Conservation (phyloP, 1,284 basidiomycete genomes). For the Rhodotorula sp. region DNA sequence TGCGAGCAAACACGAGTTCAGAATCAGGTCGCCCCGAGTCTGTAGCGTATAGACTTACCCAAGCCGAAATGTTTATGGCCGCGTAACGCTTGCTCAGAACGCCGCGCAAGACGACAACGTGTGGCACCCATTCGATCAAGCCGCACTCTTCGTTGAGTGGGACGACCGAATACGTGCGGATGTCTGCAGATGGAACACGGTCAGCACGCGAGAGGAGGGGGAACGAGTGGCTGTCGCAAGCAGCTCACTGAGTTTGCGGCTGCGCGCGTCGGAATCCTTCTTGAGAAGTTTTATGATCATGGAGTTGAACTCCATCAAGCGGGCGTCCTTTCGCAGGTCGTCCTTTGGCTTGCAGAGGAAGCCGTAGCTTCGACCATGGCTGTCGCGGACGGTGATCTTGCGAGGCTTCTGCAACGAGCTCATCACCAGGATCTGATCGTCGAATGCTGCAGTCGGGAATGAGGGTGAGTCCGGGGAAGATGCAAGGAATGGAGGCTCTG, state of each 20-base stretch:
- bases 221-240: too few relatives aligned
- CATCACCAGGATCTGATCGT: conserved; percentile 88
- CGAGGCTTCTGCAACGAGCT: conserved; percentile 86
- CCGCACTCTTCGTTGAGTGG: conserved; percentile 97
- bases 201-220: background rate
- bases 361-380: conserved; percentile 78
- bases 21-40: background rate
- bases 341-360: conserved; percentile 98
- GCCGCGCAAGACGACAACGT: conserved; percentile 81
- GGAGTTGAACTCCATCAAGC: conserved; percentile 96
- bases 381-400: conserved; percentile 82
- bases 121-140: conserved; percentile 97
- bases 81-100: conserved; percentile 75
- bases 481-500: background rate
- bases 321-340: conserved; percentile 93
- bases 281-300: conserved; percentile 98
- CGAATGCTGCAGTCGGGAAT: conserved; percentile 58
- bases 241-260: conserved; percentile 75
- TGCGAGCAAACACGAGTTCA: conserved; percentile 39
- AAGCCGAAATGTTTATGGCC: conserved; percentile 56
- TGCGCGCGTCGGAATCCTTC: conserved; percentile 74
- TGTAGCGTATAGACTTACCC: conserved; percentile 31
- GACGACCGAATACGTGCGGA: conserved; percentile 93
- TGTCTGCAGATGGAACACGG: conserved; percentile 58
- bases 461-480: background rate